Evolutionary conservation across 2,329 filamentous ascomycete species (phyloP), one percentile per base, ranked within the genome.

Genomic region (Ceratocystis variospora): DNA sequence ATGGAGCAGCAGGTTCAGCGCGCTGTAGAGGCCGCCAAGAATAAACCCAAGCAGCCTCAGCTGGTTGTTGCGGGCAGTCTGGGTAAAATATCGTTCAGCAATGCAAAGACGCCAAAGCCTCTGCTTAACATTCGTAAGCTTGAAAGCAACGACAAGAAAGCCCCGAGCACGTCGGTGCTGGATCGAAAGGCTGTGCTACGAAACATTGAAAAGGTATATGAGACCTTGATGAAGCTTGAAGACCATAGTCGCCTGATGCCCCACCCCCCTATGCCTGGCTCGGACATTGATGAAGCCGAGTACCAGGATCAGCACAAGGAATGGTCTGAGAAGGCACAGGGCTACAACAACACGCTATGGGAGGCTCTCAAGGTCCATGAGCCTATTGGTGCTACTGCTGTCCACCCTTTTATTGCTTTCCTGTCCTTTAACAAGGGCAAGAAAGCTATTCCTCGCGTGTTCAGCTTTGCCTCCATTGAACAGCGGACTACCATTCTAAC

Each of bases 1-100:
- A 99, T 99, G 94, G 93, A 99, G 76, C 94, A 99, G 76, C 94
- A 99, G 76, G 95, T 99, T 12, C 93, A 96, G 74, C 87, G 94
- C 66, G 94, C 94, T 28, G 94, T 99, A 0, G 94, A 99, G 73
- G 94, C 94, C 0, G 94, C 94, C 64, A 99, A 97, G 79, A 90
- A 91, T 68, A 93, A 96, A 76, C 94, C 94, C 12, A 99, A 99
- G 80, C 96, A 96, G 73, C 96, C 95, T 73, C 92, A 96, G 74
- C 81, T 99, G 7, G 92, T 97, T 22, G 93, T 99, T 68, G 93
- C 96, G 73, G 94, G 94, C 31, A 96, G 91, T 73, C 78, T 99
- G 62, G 94, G 94, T 70, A 99, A 97, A 79, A 99, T 99, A 67
- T 96, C 93, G 0, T 99, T 97, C 78, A 96, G 93, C 80, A 99